Evolutionary conservation across 257 asterid genomes (phyloP).

Genomic region (Solanum chaucha): DNA sequence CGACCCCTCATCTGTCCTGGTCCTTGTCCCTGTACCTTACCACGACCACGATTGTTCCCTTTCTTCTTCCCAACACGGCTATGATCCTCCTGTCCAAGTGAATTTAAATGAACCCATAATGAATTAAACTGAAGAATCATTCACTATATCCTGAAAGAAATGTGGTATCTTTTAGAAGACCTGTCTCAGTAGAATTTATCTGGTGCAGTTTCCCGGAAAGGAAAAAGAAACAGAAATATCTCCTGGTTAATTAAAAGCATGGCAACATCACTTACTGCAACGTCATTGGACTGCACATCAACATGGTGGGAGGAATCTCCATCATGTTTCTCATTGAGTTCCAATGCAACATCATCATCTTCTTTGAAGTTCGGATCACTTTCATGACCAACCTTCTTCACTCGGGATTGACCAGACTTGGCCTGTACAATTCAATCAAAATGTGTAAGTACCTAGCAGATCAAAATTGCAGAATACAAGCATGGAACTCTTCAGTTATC

Average conservation of each 20-base stretch:
- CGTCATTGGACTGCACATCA: constrained; percentile 26
- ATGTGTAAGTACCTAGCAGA: neutral
- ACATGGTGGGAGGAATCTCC: constrained; percentile 26
- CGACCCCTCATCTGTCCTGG: constrained; percentile 8
- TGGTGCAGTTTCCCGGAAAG: neutral
- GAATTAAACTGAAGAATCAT: neutral
- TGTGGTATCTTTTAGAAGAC: neutral
- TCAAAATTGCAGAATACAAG: neutral
- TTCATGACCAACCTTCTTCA: constrained; percentile 47
- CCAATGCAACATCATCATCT: constrained; percentile 37
- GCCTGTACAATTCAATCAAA: constrained; percentile 23
- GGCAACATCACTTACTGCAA: constrained; percentile 28
- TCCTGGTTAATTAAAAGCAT: neutral
- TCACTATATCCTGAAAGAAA: neutral
- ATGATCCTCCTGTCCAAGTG: constrained; percentile 39
- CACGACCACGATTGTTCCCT: constrained; percentile 27
- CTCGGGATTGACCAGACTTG: constrained; percentile 41
- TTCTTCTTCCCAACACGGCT: constrained; percentile 30
- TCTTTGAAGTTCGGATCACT: constrained; percentile 32
- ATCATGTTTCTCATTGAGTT: constrained; percentile 14
- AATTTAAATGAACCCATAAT: neutral
- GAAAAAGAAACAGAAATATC: neutral
- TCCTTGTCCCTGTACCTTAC: constrained; percentile 44
- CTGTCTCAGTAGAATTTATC: neutral
- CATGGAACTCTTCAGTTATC: neutral